Base-by-base conservation (phyloP, 1,284 basidiomycete genomes). In the Dichomitus squalens region DNA sequence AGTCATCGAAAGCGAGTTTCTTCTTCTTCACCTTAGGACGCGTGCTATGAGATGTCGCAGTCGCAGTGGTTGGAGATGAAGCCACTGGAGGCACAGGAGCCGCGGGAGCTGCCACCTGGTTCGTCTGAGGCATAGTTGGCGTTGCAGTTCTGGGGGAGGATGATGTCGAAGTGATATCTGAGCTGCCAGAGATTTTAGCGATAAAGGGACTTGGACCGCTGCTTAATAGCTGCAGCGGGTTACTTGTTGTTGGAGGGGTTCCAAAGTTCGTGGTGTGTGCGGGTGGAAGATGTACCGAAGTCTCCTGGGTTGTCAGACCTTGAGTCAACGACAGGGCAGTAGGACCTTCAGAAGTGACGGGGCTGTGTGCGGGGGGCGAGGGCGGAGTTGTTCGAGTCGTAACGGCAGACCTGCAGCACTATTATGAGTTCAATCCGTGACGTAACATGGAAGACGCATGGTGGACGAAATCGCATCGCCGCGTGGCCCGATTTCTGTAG, bases 1-100 rank as follows among this genome's bases (percentile, higher is more conserved):
- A 63, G 8, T 58, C 52, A 11, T 58, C 60, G 12, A 56, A 21
- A 8, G 54, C 6, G 7, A 55, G 14, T 2, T 51, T 53, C 38
- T 55, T 61, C 49, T 52, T 58, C 52, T 66, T 66, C 18, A 51
- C 11, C 36, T 53, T 46, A 2, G 43, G n/a, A 9, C 36, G 41
- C 6, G 52, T 18, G 21, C 41, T 23, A 16, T 53, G 43, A 9
- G 52, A 39, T 18, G 34, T 8, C 40, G 25, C 41, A 3, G 40
- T 33, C 20, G 34, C 40, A 18, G 11, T 53, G 14, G 31, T 36
- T 29, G 41, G 51, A 44, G 43, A 43, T 16, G 39, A 18, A 20
- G 14, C 18, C 8, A 18, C 25, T 29, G 29, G 31, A 8, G 31
- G n/a, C 5, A 29, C 2, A n/a, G 29, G 27, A 11, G 20, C 31